Evolutionary conservation across 441 rosid species (phyloP), one percentile per base, ranked within the genome.

Genomic region (Theobroma grandiflorum): DNA sequence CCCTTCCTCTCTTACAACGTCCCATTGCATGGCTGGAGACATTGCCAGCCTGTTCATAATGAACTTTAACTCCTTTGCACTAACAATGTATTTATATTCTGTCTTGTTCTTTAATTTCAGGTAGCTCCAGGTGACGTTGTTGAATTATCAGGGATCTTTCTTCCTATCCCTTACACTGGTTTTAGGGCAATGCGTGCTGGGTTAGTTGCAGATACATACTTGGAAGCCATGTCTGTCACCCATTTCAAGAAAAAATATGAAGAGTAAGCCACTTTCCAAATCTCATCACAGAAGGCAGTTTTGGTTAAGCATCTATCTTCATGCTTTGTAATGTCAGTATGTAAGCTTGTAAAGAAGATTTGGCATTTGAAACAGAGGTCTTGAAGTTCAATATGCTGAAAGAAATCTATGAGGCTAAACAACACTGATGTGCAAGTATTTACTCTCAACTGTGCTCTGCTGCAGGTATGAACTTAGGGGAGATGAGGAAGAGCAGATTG

Each of bases 201-300:
- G 71, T 91, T 95, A 86, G 98, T 97, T 83, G 99, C 99, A 26
- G 99, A 95, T 85, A 95, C 99, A 20, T 97, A 90, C 82, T 88
- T 97, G 88, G 99, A 97, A 87, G 96, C 91, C 79, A 95, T 94
- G 93, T 89, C 98, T 67, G 95, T 95, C 73, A 87, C 89, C 80
- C 98, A 97, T 84, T 95, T 93, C 90, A 95, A 95, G 97, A 97
- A 92, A 85, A 94, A 89, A 95, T 97, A 97, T 72, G 99, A 97
- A 75, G 97, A 97, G 99, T 97, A 90, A 92, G 96, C 74, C 64
- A 15, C 75, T 84, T 77, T 63, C 73, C n/a, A 22, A 15, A 62
- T 38, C 72, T 42, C 64, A 31, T 61, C 43, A 55, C 47, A 7
- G n/a, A 58, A 35, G 16, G 70, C 52, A 35, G 8, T 58, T 40